These are phyloP conservation scores for Diaporthe helianthi DNA, from an alignment of 2,329 filamentous ascomycete genomes.

Conservation along the genomic window DNA sequence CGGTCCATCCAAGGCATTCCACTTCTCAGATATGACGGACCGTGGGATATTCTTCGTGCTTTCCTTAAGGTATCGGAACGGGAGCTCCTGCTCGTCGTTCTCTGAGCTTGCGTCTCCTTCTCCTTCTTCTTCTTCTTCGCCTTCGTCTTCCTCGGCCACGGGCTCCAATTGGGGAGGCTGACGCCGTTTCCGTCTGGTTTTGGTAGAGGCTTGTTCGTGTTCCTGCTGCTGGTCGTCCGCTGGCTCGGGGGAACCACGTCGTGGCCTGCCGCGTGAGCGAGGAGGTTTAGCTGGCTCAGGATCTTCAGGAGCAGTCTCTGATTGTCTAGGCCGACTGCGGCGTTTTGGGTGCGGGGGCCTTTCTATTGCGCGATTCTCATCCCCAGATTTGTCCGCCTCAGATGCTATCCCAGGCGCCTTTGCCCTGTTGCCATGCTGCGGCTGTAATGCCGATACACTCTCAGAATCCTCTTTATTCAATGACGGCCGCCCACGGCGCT, in stretches of 20 bases:
- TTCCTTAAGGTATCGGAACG: constrained; percentile 60
- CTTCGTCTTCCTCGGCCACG: constrained; percentile 12
- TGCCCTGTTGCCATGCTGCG: constrained; percentile 14
- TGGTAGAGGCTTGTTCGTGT: neutral
- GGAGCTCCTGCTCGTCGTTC: constrained; percentile 36
- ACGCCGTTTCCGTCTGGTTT: neutral
- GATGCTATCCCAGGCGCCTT: neutral
- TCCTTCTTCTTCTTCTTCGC: neutral
- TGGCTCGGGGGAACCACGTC: neutral
- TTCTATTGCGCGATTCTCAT: constrained; percentile 27
- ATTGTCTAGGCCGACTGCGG: constrained; percentile 34
- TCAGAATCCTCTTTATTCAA: constrained; percentile 1
- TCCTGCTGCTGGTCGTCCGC: constrained; percentile 35
- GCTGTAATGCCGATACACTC: neutral
- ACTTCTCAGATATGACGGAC: constrained; percentile 72
- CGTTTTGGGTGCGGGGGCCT: constrained; percentile 32
- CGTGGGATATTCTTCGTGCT: constrained; percentile 63
- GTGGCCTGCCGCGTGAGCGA: neutral
- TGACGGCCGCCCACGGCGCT: constrained; percentile 8
- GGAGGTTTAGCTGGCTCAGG: constrained; percentile 4
- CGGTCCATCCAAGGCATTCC: constrained; percentile 62
- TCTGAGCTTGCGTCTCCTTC: constrained; percentile 1
- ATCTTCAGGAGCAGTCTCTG: constrained; percentile 12
- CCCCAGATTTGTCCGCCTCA: neutral
- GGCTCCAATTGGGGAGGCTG: neutral